Evolutionary conservation across 1,139 yeast genomes (phyloP), one percentile per base, ranked within the genome.

Genomic region (Debaryomyces singareniensis): DNA sequence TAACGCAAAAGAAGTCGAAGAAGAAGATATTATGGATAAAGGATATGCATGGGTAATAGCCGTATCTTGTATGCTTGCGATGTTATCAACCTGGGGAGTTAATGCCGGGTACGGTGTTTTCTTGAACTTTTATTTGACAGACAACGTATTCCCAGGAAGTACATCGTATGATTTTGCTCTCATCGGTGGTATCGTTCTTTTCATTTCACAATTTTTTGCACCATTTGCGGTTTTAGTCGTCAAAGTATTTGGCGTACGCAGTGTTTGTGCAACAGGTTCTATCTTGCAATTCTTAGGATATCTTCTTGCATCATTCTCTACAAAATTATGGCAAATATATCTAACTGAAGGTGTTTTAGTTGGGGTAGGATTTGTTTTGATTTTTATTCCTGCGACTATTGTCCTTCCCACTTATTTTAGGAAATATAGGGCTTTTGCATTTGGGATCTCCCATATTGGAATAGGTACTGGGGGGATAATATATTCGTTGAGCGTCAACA

Each of bases 31-130:
- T 9, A n/a, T 23, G 2, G 91, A 81, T 53, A 74, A 75, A 15
- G 84, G 84, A 1, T 71, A 71, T 38, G 86, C 85, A 1, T 82
- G 91, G 87, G 71, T 78, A 5, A 68, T 78, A 32, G 75, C 78
- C 0, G 32, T 69, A 2, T 71, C 81, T 40, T 72, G 72, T 1
- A 61, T 73, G 49, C 44, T 69, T 28, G 49, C 61, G 15, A 49
- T 55, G 16, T 61, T 77, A 28, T 68, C 75, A 18, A 72, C 87
- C 1, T 83, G 94, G 94, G 94, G 94, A 14, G 63, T 78, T 27
- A 79, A 78, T 44, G 72, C 84, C 4, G 71, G 75, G 1, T 83
- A 68, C 45, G 89, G 91, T 29, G 80, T 83, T 3, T 80, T 74
- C 42, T 54, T 83, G 21, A 68, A 74, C 22, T 76, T 61, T 44